These are phyloP conservation scores for Rhizoclosmatium sp. DNA, from an alignment of 192 early-diverging fungal species.

Conservation along the genomic window DNA sequence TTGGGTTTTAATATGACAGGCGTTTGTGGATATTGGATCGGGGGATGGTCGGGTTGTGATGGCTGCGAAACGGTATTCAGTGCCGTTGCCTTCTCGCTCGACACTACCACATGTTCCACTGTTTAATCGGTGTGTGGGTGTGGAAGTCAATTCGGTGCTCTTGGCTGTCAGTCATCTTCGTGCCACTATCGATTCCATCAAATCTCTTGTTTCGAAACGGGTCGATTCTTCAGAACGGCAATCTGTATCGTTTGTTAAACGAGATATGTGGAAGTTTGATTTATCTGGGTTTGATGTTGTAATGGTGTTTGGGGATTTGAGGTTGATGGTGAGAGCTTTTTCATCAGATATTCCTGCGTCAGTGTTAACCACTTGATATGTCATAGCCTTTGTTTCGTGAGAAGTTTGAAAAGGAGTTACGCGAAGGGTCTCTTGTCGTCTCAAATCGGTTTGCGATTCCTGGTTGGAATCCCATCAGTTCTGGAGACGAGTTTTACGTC, in stretches of 20 bases:
- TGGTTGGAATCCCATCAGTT: not conserved
- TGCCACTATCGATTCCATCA: not conserved
- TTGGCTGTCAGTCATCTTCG: not conserved
- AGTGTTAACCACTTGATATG: not conserved
- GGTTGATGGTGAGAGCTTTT: conserved; percentile 8
- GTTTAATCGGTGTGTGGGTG: not conserved
- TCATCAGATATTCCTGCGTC: not conserved
- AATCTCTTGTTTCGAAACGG: too few species aligned
- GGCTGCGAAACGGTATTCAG: not conserved
- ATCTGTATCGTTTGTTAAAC: not conserved
- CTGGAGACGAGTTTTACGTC: conserved; percentile 1
- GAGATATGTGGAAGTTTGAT: conserved; percentile 9
- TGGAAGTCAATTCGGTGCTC: conserved; percentile 18
- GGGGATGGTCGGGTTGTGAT: conserved; percentile 18
- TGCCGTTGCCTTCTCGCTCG: not conserved
- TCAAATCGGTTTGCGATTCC: conserved; percentile 11
- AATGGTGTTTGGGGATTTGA: conserved; percentile 25
- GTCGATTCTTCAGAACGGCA: not conserved
- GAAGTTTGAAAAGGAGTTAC: conserved; percentile 3
- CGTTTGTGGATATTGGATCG: conserved; percentile 18
- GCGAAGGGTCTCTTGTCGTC: not conserved
- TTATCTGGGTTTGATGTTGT: conserved; percentile 4
- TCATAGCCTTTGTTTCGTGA: conserved; percentile 12
- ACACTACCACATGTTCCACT: not conserved
- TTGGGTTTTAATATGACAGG: not conserved